Conservation (phyloP, 176 grass and related monocot genomes). For the Tuctoria greenei region DNA sequence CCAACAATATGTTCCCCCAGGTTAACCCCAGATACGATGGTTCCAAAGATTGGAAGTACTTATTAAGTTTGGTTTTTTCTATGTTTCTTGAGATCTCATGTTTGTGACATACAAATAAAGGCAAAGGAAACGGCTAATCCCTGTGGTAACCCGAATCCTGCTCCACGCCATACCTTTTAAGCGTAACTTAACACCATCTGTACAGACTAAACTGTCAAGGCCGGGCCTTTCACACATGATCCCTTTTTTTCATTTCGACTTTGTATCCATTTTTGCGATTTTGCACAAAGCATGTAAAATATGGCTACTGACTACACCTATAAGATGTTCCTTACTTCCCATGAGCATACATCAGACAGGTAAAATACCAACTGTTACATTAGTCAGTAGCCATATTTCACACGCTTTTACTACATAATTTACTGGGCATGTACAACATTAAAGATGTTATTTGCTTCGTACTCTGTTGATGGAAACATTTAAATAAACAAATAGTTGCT, state of each 20-base stretch:
- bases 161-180: constrained; percentile 8
- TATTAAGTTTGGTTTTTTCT: background rate
- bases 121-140: background rate
- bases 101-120: background rate
- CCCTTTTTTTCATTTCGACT: constrained; percentile 14
- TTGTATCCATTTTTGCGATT: background rate
- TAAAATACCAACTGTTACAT: background rate
- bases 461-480: constrained; percentile 3
- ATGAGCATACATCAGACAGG: background rate
- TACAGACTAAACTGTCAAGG: background rate
- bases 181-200: background rate
- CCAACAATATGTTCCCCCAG: too few relatives aligned
- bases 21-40: background rate
- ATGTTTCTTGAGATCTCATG: background rate
- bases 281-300: background rate
- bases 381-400: constrained; percentile 20
- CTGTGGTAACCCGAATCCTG: background rate
- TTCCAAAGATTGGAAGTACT: background rate
- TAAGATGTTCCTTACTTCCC: background rate
- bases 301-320: background rate
- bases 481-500: constrained; percentile 8
- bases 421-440: constrained; percentile 7
- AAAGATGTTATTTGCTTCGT: constrained; percentile 13
- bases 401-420: background rate
- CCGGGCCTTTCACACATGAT: background rate